A percentile compares a stretch with the other conserved stretches of the same genome.
Conservation (phyloP, 352 stramenopile species). For the Phytophthora pistaciae region DNA sequence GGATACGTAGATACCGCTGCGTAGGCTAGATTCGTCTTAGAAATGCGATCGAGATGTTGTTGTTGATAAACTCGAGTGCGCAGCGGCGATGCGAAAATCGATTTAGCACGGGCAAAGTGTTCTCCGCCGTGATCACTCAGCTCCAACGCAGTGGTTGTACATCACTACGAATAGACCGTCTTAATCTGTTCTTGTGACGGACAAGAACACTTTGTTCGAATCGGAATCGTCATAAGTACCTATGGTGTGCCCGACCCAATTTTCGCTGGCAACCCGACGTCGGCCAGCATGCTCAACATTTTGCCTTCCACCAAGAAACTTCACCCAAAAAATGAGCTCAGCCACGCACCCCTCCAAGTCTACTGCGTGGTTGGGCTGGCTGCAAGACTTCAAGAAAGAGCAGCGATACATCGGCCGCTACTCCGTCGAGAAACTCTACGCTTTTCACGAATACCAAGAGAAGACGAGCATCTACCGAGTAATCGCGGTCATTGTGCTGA, state of each 20-base stretch:
- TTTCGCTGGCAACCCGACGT: not conserved
- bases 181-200: not conserved
- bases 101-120: not conserved
- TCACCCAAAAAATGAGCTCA: not conserved
- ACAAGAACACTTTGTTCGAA: not conserved
- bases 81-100: no score
- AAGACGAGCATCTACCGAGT: constrained; percentile 18
- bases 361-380: not conserved
- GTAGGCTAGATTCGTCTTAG: not conserved
- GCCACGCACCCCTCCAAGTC: not conserved
- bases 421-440: constrained; percentile 35
- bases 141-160: not conserved
- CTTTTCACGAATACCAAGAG: constrained; percentile 32
- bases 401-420: constrained; percentile 33
- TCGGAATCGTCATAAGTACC: not conserved
- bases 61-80: not conserved
- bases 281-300: not conserved
- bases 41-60: not conserved
- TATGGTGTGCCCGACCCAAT: not conserved
- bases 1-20: no score
- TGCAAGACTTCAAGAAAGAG: constrained; percentile 5
- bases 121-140: not conserved
- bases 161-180: not conserved
- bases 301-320: not conserved
- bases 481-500: constrained; percentile 11